Conservation (phyloP, 75 land plant genomes). For the Chamaecyparis obtusa region DNA sequence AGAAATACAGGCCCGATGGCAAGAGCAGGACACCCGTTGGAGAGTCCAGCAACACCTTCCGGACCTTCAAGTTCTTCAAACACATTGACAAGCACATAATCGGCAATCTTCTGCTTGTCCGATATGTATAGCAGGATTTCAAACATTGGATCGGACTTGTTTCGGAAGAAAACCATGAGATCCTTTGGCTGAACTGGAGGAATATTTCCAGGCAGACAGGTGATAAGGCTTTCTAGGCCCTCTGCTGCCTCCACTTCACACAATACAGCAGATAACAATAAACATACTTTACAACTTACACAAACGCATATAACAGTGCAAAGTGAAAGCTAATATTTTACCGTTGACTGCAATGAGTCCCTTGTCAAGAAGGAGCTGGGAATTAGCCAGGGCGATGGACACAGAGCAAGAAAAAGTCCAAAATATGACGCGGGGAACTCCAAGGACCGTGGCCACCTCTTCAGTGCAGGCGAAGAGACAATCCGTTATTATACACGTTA, state of each 20-base stretch:
- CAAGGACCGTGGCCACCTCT: not conserved
- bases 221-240: not conserved
- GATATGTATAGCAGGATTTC: not conserved
- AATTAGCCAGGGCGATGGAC: not conserved
- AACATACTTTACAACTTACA: no score
- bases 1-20: no score
- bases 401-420: not conserved
- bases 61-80: no score
- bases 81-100: not conserved
- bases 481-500: not conserved
- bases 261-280: not conserved
- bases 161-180: not conserved
- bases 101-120: not conserved
- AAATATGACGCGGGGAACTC: not conserved
- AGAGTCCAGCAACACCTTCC: no score
- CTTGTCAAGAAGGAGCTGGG: not conserved
- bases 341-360: not conserved
- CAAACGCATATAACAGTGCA: no score
- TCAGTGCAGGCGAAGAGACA: not conserved
- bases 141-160: not conserved
- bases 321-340: not conserved
- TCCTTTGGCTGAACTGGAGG: not conserved
- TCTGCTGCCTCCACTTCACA: not conserved
- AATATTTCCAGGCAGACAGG: slow-evolving; percentile 1
- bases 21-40: no score